phyloP scores from a whole-genome alignment of 805 yeast genomes.

The Candida piceae region DNA sequence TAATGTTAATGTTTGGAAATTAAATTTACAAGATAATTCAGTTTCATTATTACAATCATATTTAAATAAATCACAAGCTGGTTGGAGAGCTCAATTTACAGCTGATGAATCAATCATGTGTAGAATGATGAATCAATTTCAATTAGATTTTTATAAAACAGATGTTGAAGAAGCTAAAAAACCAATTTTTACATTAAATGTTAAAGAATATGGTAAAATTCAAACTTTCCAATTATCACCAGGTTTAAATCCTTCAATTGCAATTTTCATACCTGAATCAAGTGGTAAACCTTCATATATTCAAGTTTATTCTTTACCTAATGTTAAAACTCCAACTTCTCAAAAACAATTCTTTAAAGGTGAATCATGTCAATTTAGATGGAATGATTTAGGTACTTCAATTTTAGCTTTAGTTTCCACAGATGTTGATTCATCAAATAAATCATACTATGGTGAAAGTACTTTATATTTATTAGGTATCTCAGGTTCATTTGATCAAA shows the following conservation, averaged over 20 bases:
- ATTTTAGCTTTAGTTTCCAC: slow-evolving; percentile 89
- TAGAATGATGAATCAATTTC: slow-evolving; percentile 44
- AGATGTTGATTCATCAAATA: slow-evolving; percentile 90
- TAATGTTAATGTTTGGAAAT: slow-evolving; percentile 74
- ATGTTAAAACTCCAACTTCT: slow-evolving; percentile 72
- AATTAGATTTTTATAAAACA: slow-evolving; percentile 62
- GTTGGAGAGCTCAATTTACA: slow-evolving; percentile 92
- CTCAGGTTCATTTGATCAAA: slow-evolving; percentile 85
- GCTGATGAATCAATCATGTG: slow-evolving; percentile 72
- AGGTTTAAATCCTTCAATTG: slow-evolving; percentile 84
- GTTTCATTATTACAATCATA: slow-evolving; percentile 39
- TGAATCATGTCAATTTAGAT: slow-evolving; percentile 83
- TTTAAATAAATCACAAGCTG: slow-evolving; percentile 76
- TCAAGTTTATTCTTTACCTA: slow-evolving; percentile 74
- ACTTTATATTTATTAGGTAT: slow-evolving; percentile 86
- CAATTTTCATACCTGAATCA: slow-evolving; percentile 84
- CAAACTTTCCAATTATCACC: slow-evolving; percentile 65
- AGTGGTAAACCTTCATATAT: slow-evolving; percentile 87
- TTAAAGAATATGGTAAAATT: slow-evolving; percentile 45
- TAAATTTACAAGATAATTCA: slow-evolving; percentile 25
- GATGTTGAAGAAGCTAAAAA: slow-evolving; percentile 37
- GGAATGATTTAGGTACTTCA: slow-evolving; percentile 96
- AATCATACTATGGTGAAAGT: slow-evolving; percentile 95
- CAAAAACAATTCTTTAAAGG: slow-evolving; percentile 92
- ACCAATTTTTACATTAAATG: slow-evolving; percentile 56